These are phyloP conservation scores for Gymnopus androsaceus DNA, from an alignment of 1,284 basidiomycete genomes.

Conservation along the genomic window DNA sequence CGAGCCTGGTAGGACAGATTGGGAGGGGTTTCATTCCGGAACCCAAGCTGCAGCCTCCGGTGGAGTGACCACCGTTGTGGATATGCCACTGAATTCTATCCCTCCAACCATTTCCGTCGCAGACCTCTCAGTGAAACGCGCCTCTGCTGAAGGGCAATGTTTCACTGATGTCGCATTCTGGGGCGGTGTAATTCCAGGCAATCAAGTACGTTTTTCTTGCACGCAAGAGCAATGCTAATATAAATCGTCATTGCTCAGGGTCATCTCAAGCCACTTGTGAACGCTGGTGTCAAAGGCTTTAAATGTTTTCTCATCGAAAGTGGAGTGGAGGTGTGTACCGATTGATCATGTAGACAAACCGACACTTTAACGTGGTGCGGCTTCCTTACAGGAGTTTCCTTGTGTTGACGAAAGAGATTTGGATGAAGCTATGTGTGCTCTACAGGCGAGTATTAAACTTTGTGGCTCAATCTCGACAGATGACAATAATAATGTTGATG, in stretches of 20 bases:
- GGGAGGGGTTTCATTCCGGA: conserved; percentile 94
- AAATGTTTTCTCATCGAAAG: conserved; percentile 95
- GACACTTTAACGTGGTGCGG: too few relatives aligned
- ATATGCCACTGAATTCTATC: conserved; percentile 96
- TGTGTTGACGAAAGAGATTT: conserved; percentile 77
- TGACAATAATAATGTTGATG: too few relatives aligned
- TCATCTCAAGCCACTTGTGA: conserved; percentile 69
- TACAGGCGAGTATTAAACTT: conserved; percentile 67
- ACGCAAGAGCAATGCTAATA: background rate
- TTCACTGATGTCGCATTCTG: conserved; percentile 90
- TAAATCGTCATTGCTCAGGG: conserved; percentile 39
- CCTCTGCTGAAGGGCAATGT: conserved; percentile 73
- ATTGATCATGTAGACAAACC: background rate
- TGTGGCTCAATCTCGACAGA: too few relatives aligned
- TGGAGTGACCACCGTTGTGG: conserved; percentile 88
- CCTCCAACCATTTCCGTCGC: conserved; percentile 87
- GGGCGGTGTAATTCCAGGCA: conserved; percentile 91
- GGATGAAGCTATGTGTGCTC: conserved; percentile 65
- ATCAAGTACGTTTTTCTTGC: conserved; percentile 55
- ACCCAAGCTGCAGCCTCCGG: conserved; percentile 87
- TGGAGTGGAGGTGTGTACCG: conserved; percentile 75
- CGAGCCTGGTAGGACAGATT: conserved; percentile 87
- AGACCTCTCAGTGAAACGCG: conserved; percentile 71
- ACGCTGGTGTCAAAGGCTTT: conserved; percentile 87
- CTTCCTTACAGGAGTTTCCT: conserved; percentile 77